Evolutionary conservation across 2,329 filamentous ascomycete genomes (phyloP).

Genomic region (Curvularia spicifera): DNA sequence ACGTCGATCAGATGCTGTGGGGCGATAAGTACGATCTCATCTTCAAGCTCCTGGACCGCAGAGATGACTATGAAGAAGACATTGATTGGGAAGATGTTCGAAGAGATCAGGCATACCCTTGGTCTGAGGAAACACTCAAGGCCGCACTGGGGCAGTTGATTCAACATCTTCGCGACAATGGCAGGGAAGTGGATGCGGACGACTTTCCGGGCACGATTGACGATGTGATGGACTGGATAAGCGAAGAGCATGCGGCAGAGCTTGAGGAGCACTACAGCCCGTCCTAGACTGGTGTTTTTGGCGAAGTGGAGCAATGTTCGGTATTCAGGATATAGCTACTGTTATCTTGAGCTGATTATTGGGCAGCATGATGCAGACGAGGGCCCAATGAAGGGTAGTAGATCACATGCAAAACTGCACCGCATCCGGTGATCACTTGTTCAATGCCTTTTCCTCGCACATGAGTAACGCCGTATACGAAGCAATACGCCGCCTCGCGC

Average conservation of each 20-base stretch:
- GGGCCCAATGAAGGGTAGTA: slow-evolving; percentile 2
- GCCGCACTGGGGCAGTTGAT: slow-evolving; percentile 26
- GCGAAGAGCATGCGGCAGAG: slow-evolving; percentile 15
- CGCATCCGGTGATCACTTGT: background rate
- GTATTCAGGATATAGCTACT: background rate
- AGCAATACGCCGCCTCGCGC: slow-evolving; percentile 6
- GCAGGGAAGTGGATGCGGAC: slow-evolving; percentile 8
- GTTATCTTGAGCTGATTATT: background rate
- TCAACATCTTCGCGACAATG: slow-evolving; percentile 14
- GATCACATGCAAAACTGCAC: background rate
- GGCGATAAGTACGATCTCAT: slow-evolving; percentile 53
- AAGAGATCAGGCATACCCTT: slow-evolving; percentile 8
- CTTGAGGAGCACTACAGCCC: slow-evolving; percentile 23
- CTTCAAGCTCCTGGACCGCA: slow-evolving; percentile 39
- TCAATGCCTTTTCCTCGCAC: background rate
- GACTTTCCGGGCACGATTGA: slow-evolving; percentile 22
- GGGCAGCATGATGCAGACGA: background rate
- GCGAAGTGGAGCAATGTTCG: no score
- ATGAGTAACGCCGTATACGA: slow-evolving; percentile 1
- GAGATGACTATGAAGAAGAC: slow-evolving; percentile 36
- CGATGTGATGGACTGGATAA: slow-evolving; percentile 31
- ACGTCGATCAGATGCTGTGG: slow-evolving; percentile 44
- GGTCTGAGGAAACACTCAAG: slow-evolving; percentile 33
- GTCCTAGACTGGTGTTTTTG: background rate
- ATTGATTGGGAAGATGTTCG: slow-evolving; percentile 42